phyloP scores from a whole-genome alignment of 768 basidiomycete genomes.

The Cyclocybe cylindracea region DNA sequence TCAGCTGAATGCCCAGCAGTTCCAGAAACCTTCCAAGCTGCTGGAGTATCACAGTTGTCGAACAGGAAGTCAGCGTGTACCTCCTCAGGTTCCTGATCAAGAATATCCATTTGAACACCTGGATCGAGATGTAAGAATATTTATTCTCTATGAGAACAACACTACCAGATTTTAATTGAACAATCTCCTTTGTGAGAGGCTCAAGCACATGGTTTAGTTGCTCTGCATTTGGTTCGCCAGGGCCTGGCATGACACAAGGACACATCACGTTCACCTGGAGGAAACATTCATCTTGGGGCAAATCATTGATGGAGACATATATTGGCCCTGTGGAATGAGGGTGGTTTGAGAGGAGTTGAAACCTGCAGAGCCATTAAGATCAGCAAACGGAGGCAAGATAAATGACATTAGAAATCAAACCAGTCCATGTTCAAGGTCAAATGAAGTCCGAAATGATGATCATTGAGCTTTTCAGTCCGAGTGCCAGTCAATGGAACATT shows the following conservation, averaged over 20 bases:
- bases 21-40: constrained; percentile 24
- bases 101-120: constrained; percentile 28
- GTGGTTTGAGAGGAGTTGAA: constrained; percentile 16
- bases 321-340: constrained; percentile 26
- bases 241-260: constrained; percentile 23
- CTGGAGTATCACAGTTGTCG: constrained; percentile 27
- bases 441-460: constrained; percentile 21
- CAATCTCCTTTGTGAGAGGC: constrained; percentile 17
- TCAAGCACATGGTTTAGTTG: constrained; percentile 26
- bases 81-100: constrained; percentile 8
- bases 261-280: constrained; percentile 23
- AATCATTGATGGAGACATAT: constrained; percentile 23
- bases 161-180: constrained; percentile 21
- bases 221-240: constrained; percentile 20
- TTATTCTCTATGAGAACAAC: constrained; percentile 2
- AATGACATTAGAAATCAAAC: too few species aligned
- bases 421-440: constrained; percentile 25
- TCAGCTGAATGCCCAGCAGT: constrained; percentile 24
- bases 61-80: constrained; percentile 26
- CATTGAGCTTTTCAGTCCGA: constrained; percentile 2
- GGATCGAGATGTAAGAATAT: too few species aligned
- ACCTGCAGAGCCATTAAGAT: constrained; percentile 22
- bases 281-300: constrained; percentile 16
- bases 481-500: too few species aligned
- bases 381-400: not conserved